Percentiles rank a stretch among this genome's conserved stretches.
Evolutionary conservation across 306 rosid species (phyloP).

Genomic region (Vigna nakashimae): DNA sequence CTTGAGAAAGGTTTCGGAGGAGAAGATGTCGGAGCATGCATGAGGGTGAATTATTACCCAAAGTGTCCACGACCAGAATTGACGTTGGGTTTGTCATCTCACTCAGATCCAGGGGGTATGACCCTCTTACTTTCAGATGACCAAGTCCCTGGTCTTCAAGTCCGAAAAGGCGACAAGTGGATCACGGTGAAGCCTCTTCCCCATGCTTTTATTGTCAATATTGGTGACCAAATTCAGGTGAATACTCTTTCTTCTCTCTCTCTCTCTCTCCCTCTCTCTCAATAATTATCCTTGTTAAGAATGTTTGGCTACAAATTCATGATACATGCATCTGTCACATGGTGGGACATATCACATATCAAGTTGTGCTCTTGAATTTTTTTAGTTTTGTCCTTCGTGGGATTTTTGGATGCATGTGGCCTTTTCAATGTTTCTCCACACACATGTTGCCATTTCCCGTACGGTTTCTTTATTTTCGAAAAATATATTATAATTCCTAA

Average conservation of each 20-base stretch:
- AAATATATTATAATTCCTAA: background rate
- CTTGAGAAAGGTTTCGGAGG: conserved; percentile 77
- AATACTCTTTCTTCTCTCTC: background rate
- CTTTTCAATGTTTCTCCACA: background rate
- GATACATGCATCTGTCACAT: conserved; percentile 52
- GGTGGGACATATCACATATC: conserved; percentile 53
- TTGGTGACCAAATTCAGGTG: conserved; percentile 97
- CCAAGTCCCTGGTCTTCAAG: conserved; percentile 79
- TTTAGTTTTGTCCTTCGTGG: background rate
- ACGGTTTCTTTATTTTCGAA: background rate
- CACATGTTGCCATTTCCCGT: background rate
- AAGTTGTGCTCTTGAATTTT: background rate
- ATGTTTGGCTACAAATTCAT: conserved; percentile 29
- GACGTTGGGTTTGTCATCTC: conserved; percentile 83
- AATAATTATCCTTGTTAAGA: background rate
- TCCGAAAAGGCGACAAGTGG: conserved; percentile 65
- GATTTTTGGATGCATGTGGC: background rate
- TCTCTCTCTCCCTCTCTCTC: background rate
- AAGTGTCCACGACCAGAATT: conserved; percentile 84
- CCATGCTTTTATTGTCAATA: conserved; percentile 85
- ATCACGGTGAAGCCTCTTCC: conserved; percentile 79
- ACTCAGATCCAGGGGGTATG: conserved; percentile 92
- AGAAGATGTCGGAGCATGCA: conserved; percentile 75
- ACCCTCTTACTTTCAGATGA: conserved; percentile 74
- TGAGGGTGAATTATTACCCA: conserved; percentile 84